These are phyloP conservation scores for Dalbergia cochinchinensis DNA, from an alignment of 306 rosid genomes.

Conservation along the genomic window DNA sequence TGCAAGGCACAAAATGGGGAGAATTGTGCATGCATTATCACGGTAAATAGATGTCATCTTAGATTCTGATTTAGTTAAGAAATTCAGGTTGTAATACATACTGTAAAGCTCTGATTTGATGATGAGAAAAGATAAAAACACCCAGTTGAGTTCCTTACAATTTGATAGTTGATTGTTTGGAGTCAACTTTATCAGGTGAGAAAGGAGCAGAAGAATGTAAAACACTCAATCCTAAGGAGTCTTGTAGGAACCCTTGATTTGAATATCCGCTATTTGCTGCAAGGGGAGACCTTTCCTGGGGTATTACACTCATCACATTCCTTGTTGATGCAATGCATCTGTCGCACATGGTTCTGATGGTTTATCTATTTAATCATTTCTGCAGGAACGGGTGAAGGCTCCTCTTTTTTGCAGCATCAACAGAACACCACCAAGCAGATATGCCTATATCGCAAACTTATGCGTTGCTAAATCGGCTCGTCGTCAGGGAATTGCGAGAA, in stretches of 20 bases:
- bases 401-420: slow-evolving; percentile 64
- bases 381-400: slow-evolving; percentile 75
- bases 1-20: slow-evolving; percentile 57
- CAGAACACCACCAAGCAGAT: slow-evolving; percentile 63
- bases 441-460: slow-evolving; percentile 84
- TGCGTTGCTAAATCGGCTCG: slow-evolving; percentile 83
- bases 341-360: slow-evolving; percentile 34
- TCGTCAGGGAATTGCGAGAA: slow-evolving; percentile 82
- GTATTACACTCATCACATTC: slow-evolving; percentile 49
- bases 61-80: slow-evolving; percentile 29
- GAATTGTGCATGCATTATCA: slow-evolving; percentile 71
- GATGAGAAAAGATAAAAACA: background rate
- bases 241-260: slow-evolving; percentile 93
- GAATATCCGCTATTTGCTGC: slow-evolving; percentile 69
- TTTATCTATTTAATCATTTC: slow-evolving; percentile 27
- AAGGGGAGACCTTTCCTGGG: slow-evolving; percentile 95
- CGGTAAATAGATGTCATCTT: slow-evolving; percentile 59
- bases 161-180: slow-evolving; percentile 41
- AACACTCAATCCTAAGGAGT: slow-evolving; percentile 69
- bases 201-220: slow-evolving; percentile 72
- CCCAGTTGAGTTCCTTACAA: background rate
- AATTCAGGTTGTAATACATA: slow-evolving; percentile 25
- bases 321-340: slow-evolving; percentile 15
- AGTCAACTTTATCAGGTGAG: slow-evolving; percentile 74
- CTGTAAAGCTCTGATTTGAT: slow-evolving; percentile 26